A percentile compares a stretch with the other conserved stretches of the same genome.
Evolutionary conservation across 495 filamentous ascomycete genomes (phyloP).

Genomic region (Filosporella fistucella): DNA sequence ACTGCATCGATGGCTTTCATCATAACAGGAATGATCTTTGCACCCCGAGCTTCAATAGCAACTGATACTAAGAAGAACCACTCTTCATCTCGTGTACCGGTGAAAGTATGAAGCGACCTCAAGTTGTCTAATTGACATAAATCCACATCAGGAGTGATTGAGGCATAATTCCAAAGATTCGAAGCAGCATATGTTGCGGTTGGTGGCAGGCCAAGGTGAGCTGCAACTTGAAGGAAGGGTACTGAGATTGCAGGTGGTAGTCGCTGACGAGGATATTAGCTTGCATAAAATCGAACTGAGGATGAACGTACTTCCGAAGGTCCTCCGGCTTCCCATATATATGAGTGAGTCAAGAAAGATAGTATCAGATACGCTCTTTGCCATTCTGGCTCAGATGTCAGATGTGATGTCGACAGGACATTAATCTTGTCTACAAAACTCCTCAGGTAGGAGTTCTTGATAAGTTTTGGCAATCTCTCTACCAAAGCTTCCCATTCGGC

Average conservation of each 20-base stretch:
- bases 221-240: conserved; percentile 20
- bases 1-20: conserved; percentile 19
- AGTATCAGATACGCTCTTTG: conserved; percentile 25
- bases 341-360: conserved; percentile 24
- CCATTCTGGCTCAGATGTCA: conserved; percentile 22
- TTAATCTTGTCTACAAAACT: conserved; percentile 16
- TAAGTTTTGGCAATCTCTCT: conserved; percentile 12
- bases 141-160: background rate
- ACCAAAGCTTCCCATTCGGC: conserved; percentile 21
- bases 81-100: conserved; percentile 24
- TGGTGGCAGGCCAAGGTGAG: conserved; percentile 21
- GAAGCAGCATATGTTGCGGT: conserved; percentile 27
- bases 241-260: conserved; percentile 22
- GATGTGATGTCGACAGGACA: conserved; percentile 20
- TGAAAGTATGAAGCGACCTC: conserved; percentile 20
- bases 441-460: conserved; percentile 10
- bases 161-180: conserved; percentile 26
- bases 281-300: background rate
- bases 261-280: conserved; percentile 13
- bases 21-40: conserved; percentile 19
- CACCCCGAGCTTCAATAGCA: conserved; percentile 25
- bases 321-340: conserved; percentile 26
- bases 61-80: conserved; percentile 29
- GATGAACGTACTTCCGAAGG: conserved; percentile 22
- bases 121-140: conserved; percentile 18